Conservation (phyloP, 2,329 filamentous ascomycete genomes). For the Calonectria hawksworthii region DNA sequence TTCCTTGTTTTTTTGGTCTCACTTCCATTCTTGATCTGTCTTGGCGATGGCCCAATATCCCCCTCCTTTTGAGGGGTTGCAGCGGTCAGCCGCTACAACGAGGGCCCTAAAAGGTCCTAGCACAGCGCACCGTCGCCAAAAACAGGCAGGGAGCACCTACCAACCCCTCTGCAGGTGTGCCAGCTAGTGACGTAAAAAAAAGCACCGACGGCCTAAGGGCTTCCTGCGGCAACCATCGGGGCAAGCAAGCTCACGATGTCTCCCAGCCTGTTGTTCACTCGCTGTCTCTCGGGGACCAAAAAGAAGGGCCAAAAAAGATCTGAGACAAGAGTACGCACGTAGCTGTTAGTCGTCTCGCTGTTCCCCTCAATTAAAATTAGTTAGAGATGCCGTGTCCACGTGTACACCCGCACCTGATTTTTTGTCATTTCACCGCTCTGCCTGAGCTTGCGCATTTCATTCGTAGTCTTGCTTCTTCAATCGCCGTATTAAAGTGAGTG, state of each 20-base stretch:
- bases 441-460: neutral
- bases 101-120: neutral
- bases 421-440: conserved; percentile 9
- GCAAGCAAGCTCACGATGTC: conserved; percentile 23
- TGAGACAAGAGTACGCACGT: neutral
- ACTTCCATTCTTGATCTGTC: neutral
- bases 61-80: neutral
- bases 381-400: conserved; percentile 6
- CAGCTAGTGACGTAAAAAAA: neutral
- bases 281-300: neutral
- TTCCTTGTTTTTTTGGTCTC: neutral
- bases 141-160: neutral
- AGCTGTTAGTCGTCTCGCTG: neutral
- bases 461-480: neutral
- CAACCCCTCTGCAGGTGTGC: neutral
- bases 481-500: neutral
- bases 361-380: neutral
- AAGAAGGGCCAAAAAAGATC: neutral
- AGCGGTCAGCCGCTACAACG: neutral
- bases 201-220: neutral
- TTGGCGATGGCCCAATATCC: neutral
- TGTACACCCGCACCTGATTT: neutral
- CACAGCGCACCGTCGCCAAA: neutral
- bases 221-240: conserved; percentile 39
- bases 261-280: conserved; percentile 25